A percentile compares a stretch with the other conserved stretches of the same genome.
phyloP scores from a whole-genome alignment of 2,329 filamentous ascomycete species.

The Ascochyta koolunga region DNA sequence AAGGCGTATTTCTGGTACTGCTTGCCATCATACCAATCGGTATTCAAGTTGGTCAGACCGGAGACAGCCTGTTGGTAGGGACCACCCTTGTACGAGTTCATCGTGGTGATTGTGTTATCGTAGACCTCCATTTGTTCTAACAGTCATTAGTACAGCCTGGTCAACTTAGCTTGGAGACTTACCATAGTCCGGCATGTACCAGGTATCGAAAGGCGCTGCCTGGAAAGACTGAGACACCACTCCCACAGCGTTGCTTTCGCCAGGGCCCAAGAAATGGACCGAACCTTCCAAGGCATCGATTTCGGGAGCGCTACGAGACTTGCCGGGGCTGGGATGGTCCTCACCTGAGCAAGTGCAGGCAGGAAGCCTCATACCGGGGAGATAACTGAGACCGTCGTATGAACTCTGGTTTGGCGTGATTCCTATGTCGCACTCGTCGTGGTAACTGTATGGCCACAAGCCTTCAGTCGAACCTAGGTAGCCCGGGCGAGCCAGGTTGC shows the following conservation, averaged over 20 bases:
- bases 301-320: slow-evolving; percentile 70
- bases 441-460: slow-evolving; percentile 76
- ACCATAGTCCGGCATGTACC: slow-evolving; percentile 67
- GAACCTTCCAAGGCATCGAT: slow-evolving; percentile 76
- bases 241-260: slow-evolving; percentile 61
- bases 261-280: slow-evolving; percentile 58
- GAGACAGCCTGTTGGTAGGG: slow-evolving; percentile 63
- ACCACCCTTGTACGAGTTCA: slow-evolving; percentile 62
- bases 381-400: slow-evolving; percentile 67
- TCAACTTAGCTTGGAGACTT: slow-evolving; percentile 11
- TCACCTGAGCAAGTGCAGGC: slow-evolving; percentile 69
- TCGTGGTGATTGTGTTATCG: slow-evolving; percentile 58
- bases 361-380: slow-evolving; percentile 73
- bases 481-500: slow-evolving; percentile 72
- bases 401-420: slow-evolving; percentile 76
- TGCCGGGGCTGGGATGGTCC: slow-evolving; percentile 70
- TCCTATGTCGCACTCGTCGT: slow-evolving; percentile 70
- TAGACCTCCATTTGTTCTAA: slow-evolving; percentile 69
- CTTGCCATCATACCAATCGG: slow-evolving; percentile 63
- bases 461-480: slow-evolving; percentile 74
- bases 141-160: not conserved
- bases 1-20: slow-evolving; percentile 63
- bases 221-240: slow-evolving; percentile 71
- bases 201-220: slow-evolving; percentile 72
- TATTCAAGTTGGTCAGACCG: slow-evolving; percentile 61